Conservation (phyloP, 495 filamentous ascomycete genomes). For the Articulospora tetracladia region DNA sequence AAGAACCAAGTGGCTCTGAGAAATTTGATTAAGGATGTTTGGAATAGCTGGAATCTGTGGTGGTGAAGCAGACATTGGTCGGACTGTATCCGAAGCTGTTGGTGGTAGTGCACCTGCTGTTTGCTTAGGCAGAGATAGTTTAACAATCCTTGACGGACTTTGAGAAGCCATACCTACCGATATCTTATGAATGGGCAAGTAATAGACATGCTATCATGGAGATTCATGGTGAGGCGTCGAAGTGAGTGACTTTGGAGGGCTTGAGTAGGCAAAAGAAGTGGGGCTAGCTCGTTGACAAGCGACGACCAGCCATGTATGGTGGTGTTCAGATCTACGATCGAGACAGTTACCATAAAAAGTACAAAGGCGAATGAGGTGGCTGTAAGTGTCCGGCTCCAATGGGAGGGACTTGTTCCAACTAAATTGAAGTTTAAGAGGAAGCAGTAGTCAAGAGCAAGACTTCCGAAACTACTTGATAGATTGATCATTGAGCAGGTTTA, state of each 20-base stretch:
- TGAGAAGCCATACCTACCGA: neutral
- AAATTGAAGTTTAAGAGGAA: too few species aligned
- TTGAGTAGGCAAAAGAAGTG: neutral
- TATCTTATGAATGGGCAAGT: neutral
- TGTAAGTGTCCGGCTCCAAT: too few species aligned
- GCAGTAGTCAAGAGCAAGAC: too few species aligned
- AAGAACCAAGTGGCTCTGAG: constrained; percentile 38
- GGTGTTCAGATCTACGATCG: too few species aligned
- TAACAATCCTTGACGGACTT: neutral
- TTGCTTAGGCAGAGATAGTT: neutral
- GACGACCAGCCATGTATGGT: too few species aligned
- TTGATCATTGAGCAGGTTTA: too few species aligned
- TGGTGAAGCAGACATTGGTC: neutral
- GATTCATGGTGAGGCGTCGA: too few species aligned
- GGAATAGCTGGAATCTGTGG: neutral
- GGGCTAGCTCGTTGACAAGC: neutral
- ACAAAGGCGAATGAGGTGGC: too few species aligned
- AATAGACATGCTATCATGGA: neutral
- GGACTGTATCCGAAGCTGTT: neutral
- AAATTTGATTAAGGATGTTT: constrained; percentile 18
- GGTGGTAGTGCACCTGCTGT: neutral
- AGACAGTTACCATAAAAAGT: too few species aligned
- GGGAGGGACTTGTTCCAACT: too few species aligned
- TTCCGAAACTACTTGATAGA: too few species aligned
- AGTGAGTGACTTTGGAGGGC: too few species aligned